A percentile compares a stretch with the other conserved stretches of the same genome.
These are phyloP conservation scores for Clonostachys chloroleuca DNA, from an alignment of 2,329 filamentous ascomycete genomes.

Conservation along the genomic window DNA sequence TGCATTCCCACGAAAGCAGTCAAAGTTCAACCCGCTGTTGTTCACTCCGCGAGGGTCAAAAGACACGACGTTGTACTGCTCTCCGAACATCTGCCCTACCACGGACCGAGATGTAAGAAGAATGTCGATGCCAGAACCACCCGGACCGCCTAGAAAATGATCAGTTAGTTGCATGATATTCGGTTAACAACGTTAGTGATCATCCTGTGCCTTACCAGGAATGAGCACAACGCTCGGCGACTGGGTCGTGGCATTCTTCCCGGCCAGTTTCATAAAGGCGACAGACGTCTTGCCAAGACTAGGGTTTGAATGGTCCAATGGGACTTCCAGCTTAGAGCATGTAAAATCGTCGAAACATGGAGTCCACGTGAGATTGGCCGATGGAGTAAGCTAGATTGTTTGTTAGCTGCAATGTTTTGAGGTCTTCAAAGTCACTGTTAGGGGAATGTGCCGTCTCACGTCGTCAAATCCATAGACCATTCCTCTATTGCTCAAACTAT, in stretches of 20 bases:
- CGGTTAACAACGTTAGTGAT: neutral
- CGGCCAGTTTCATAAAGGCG: conserved; percentile 19
- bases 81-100: conserved; percentile 20
- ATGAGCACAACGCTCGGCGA: conserved; percentile 17
- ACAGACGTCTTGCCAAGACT: conserved; percentile 17
- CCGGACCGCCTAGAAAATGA: conserved; percentile 22
- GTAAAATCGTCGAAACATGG: conserved; percentile 21
- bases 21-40: conserved; percentile 18
- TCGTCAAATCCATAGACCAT: conserved; percentile 12
- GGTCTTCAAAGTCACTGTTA: conserved; percentile 4
- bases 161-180: conserved; percentile 6
- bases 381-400: conserved; percentile 16
- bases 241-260: conserved; percentile 18
- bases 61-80: conserved; percentile 33
- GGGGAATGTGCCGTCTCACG: conserved; percentile 9
- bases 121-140: conserved; percentile 25
- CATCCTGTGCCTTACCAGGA: conserved; percentile 12
- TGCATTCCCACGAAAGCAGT: conserved; percentile 19
- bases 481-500: conserved; percentile 4
- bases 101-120: conserved; percentile 11
- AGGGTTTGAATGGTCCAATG: conserved; percentile 18
- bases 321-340: conserved; percentile 19
- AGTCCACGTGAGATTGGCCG: conserved; percentile 20
- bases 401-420: conserved; percentile 7
- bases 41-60: conserved; percentile 34